phyloP scores from a whole-genome alignment of 2,329 filamentous ascomycete species.

The Periconia sp. region DNA sequence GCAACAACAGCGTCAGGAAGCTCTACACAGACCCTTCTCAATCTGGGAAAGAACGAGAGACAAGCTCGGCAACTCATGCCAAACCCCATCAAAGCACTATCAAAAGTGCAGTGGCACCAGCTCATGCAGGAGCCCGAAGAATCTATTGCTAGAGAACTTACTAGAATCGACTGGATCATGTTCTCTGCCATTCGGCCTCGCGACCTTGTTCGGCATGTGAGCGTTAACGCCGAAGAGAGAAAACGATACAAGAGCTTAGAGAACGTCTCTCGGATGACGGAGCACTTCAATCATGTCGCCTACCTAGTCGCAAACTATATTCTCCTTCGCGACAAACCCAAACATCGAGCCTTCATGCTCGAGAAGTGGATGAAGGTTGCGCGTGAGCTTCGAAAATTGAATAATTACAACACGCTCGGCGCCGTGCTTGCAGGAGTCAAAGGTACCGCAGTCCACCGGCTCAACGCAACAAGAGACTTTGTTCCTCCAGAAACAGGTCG shows the following conservation, averaged over 20 bases:
- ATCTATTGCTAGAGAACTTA: constrained; percentile 87
- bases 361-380: constrained; percentile 97
- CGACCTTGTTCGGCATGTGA: constrained; percentile 91
- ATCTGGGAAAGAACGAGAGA: constrained; percentile 78
- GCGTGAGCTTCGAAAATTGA: constrained; percentile 80
- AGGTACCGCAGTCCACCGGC: constrained; percentile 81
- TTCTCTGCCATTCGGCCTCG: constrained; percentile 93
- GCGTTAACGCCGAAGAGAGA: constrained; percentile 72
- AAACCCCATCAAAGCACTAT: constrained; percentile 70
- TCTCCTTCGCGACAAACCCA: constrained; percentile 90
- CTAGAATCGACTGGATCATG: constrained; percentile 97
- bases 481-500: constrained; percentile 76
- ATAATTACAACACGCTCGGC: constrained; percentile 97
- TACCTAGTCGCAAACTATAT: constrained; percentile 61
- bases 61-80: constrained; percentile 77
- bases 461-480: constrained; percentile 78
- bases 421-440: constrained; percentile 93
- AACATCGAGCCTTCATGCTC: constrained; percentile 87
- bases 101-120: constrained; percentile 85
- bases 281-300: constrained; percentile 71
- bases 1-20: constrained; percentile 30
- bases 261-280: constrained; percentile 93
- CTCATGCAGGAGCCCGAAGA: constrained; percentile 89
- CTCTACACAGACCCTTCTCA: constrained; percentile 59
- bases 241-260: constrained; percentile 77